Conservation (phyloP, 2,329 filamentous ascomycete genomes). For the Aspergillus quadricinctus region DNA sequence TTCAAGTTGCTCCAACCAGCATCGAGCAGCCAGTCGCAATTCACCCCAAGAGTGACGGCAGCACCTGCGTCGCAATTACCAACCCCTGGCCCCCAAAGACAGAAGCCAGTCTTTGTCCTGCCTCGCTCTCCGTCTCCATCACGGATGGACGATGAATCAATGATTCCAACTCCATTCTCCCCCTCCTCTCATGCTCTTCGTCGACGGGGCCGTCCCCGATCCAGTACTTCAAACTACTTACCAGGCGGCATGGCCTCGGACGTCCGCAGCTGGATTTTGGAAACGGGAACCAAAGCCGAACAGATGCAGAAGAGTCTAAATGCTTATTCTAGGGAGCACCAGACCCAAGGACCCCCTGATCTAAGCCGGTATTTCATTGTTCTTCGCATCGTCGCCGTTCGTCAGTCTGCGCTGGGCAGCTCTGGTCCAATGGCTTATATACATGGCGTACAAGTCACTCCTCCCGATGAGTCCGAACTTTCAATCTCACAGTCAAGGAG, state of each 20-base stretch:
- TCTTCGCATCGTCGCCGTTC: constrained; percentile 14
- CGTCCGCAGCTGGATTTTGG: constrained; percentile 40
- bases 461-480: background rate
- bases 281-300: constrained; percentile 32
- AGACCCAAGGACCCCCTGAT: background rate
- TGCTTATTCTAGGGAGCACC: background rate
- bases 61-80: constrained; percentile 11
- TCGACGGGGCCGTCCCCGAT: constrained; percentile 26
- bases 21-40: constrained; percentile 13
- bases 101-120: constrained; percentile 35
- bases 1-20: constrained; percentile 24
- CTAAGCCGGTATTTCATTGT: constrained; percentile 15
- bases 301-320: constrained; percentile 4
- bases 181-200: constrained; percentile 29
- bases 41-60: background rate
- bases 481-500: constrained; percentile 5
- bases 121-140: constrained; percentile 34
- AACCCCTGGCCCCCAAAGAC: constrained; percentile 15
- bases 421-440: constrained; percentile 27
- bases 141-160: constrained; percentile 11
- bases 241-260: constrained; percentile 39
- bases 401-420: constrained; percentile 15
- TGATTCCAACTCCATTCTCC: constrained; percentile 31
- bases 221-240: constrained; percentile 23
- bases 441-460: constrained; percentile 2